These are phyloP conservation scores for Austroboletus niveus DNA, from an alignment of 1,284 basidiomycete species.

Conservation along the genomic window DNA sequence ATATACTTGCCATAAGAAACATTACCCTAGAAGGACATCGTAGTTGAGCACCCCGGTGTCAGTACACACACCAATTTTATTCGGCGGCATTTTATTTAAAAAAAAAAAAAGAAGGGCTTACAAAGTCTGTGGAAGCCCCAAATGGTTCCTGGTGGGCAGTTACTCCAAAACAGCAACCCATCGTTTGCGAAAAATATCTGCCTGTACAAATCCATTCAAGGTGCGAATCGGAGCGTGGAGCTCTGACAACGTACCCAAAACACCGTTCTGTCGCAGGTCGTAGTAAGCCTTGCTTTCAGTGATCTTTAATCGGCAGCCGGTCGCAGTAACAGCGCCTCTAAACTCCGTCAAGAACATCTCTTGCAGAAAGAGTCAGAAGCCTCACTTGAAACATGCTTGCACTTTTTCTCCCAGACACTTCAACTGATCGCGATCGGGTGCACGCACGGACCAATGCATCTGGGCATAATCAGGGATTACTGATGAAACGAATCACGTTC, in stretches of 20 bases:
- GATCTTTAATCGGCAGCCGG: conserved; percentile 61
- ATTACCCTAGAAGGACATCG: conserved; percentile 51
- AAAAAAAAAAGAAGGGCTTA: conserved; percentile 35
- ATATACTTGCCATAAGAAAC: conserved; percentile 56
- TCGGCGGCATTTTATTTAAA: background rate
- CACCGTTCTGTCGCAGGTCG: conserved; percentile 63
- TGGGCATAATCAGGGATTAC: conserved; percentile 80
- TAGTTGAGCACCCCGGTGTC: conserved; percentile 8
- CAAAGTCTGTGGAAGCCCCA: conserved; percentile 66
- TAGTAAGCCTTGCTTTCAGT: conserved; percentile 41
- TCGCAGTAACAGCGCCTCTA: conserved; percentile 71
- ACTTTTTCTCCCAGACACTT: conserved; percentile 48
- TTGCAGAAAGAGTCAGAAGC: background rate
- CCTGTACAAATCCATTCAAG: conserved; percentile 32
- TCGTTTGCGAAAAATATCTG: conserved; percentile 43
- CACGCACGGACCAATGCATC: conserved; percentile 66
- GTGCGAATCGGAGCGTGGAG: background rate
- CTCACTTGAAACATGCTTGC: conserved; percentile 57
- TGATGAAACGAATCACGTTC: conserved; percentile 24
- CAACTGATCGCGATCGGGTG: conserved; percentile 59
- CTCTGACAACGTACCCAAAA: conserved; percentile 44
- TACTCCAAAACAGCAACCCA: conserved; percentile 41
- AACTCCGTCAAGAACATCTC: conserved; percentile 2
- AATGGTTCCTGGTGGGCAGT: conserved; percentile 30
- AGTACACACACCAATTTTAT: background rate